These are phyloP conservation scores for Blastosporella zonata DNA, from an alignment of 1,284 basidiomycete species.

Conservation along the genomic window DNA sequence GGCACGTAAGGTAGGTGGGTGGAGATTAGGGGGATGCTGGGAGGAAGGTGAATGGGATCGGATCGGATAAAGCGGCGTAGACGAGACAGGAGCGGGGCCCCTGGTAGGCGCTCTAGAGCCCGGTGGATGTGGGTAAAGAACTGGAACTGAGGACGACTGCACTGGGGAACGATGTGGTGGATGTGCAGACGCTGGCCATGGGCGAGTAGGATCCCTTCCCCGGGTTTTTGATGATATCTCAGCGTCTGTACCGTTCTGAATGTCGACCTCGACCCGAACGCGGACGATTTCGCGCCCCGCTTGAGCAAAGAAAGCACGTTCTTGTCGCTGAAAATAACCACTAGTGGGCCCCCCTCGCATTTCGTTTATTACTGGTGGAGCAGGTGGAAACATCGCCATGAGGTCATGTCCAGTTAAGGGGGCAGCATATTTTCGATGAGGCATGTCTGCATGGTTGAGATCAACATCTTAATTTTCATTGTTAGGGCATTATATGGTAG, in stretches of 20 bases:
- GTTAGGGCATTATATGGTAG: neutral
- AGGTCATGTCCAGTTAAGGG: conserved; percentile 76
- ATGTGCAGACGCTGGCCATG: conserved; percentile 23
- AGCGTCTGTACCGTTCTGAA: conserved; percentile 25
- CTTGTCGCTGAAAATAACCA: conserved; percentile 67
- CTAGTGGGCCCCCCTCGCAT: conserved; percentile 59
- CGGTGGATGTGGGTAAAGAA: conserved; percentile 30
- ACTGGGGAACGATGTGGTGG: conserved; percentile 30
- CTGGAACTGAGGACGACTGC: conserved; percentile 25
- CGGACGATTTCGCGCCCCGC: conserved; percentile 72
- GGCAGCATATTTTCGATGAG: conserved; percentile 57
- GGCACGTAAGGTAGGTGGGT: conserved; percentile 39
- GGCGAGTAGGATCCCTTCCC: conserved; percentile 19
- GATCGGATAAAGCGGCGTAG: conserved; percentile 30
- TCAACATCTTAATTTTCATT: conserved; percentile 46
- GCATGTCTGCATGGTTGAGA: conserved; percentile 45
- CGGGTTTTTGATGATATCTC: conserved; percentile 23
- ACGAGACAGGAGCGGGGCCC: conserved; percentile 30
- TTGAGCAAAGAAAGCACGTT: conserved; percentile 72
- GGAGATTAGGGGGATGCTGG: conserved; percentile 41
- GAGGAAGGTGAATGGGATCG: conserved; percentile 31
- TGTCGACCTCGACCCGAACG: conserved; percentile 63
- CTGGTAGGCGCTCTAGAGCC: conserved; percentile 29
- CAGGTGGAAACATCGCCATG: conserved; percentile 75
- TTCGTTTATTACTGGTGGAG: conserved; percentile 53